phyloP scores from a whole-genome alignment of 148 eudicot species.

The Suaeda aralocaspica region DNA sequence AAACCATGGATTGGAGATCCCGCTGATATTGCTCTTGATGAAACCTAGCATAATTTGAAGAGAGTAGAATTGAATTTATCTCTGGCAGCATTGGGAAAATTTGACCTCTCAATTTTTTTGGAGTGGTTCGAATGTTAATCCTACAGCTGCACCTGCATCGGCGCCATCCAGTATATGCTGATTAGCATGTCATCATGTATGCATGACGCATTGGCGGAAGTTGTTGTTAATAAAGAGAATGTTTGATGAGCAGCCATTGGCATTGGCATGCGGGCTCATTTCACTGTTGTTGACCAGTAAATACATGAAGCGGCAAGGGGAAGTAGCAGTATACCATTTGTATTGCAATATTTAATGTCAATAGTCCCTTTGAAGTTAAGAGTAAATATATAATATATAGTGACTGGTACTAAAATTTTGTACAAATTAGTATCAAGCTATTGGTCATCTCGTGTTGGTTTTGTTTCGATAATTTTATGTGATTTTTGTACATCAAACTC shows the following conservation, averaged over 20 bases:
- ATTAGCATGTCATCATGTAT: background rate
- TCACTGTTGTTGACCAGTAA: constrained; percentile 23
- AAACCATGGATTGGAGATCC: constrained; percentile 99
- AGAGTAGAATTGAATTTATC: background rate
- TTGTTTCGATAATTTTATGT: background rate
- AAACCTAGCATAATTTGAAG: constrained; percentile 21
- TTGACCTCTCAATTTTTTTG: constrained; percentile 20
- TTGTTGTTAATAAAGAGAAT: constrained; percentile 20
- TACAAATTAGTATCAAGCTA: constrained; percentile 25
- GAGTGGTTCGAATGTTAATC: constrained; percentile 16
- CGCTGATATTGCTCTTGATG: constrained; percentile 79
- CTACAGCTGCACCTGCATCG: constrained; percentile 5
- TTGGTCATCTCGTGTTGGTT: constrained; percentile 12
- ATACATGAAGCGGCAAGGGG: constrained; percentile 19
- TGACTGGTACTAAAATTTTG: constrained; percentile 23
- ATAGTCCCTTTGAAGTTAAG: constrained; percentile 22
- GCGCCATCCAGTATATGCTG: constrained; percentile 6
- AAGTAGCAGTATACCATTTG: constrained; percentile 23
- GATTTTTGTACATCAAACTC: background rate
- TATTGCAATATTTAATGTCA: constrained; percentile 20
- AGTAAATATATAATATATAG: constrained; percentile 23
- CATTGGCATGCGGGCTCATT: background rate
- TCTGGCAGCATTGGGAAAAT: constrained; percentile 11
- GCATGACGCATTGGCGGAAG: constrained; percentile 17
- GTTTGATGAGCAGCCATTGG: constrained; percentile 7